A percentile compares a stretch with the other conserved stretches of the same genome.
phyloP scores from a whole-genome alignment of 495 filamentous ascomycete genomes.

The Amniculicola lignicola region DNA sequence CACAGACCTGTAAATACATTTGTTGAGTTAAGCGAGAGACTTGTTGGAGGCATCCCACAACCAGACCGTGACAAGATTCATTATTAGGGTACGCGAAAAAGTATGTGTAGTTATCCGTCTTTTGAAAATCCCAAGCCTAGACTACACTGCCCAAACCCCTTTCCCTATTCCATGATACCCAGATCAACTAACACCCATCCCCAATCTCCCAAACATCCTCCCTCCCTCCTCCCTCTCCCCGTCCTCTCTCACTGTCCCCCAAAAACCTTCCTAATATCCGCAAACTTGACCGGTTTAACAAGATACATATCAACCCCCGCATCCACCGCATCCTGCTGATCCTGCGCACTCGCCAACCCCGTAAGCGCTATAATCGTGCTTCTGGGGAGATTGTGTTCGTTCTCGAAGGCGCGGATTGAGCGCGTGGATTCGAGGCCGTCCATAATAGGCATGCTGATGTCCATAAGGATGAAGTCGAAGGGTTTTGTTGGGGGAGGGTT shows the following conservation, averaged over 20 bases:
- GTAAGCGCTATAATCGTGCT: constrained; percentile 28
- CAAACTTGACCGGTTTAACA: constrained; percentile 6
- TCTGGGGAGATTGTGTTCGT: not conserved
- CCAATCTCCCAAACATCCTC: not conserved
- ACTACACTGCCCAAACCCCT: not conserved
- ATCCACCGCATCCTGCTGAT: not conserved
- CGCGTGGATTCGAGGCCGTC: constrained; percentile 29
- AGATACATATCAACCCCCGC: constrained; percentile 9
- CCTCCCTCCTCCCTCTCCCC: not conserved
- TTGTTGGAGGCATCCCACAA: too few species aligned
- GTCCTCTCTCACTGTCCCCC: not conserved
- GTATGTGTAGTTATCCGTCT: not conserved
- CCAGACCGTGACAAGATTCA: not conserved
- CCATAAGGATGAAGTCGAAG: constrained; percentile 31
- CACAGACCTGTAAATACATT: too few species aligned
- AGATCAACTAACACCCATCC: not conserved
- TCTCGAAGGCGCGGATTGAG: constrained; percentile 19
- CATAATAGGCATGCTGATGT: constrained; percentile 38
- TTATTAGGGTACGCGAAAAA: not conserved
- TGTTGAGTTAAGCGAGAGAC: too few species aligned
- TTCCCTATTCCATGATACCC: too few species aligned
- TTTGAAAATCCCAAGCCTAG: not conserved
- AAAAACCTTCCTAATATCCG: not conserved
- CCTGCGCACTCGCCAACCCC: constrained; percentile 17
- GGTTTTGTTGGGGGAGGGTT: too few species aligned